Percentiles rank a stretch among this genome's conserved stretches.
Conservation (phyloP, 75 land plant genomes). For the Pinus taeda region DNA sequence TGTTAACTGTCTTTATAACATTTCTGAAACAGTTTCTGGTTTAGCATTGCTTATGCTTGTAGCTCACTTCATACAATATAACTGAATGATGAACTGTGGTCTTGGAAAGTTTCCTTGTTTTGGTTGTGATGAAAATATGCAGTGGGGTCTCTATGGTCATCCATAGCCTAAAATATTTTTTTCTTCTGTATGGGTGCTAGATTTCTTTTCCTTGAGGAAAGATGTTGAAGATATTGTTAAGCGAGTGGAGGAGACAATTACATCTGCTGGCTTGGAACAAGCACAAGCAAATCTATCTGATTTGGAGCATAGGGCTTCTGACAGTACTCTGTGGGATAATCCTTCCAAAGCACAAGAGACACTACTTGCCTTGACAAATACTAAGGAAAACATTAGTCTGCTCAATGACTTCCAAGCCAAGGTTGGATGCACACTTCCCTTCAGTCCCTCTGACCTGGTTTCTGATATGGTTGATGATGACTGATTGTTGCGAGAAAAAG, state of each 20-base stretch:
- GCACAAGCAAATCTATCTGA: conserved; percentile 59
- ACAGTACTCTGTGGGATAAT: conserved; percentile 89
- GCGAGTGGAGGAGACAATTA: conserved; percentile 64
- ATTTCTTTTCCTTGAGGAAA: conserved; percentile 80
- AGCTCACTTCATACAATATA: no score
- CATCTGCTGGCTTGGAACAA: conserved; percentile 63
- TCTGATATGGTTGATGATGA: neutral
- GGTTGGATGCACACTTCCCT: conserved; percentile 29
- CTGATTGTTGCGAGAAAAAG: neutral
- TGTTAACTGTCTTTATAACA: neutral
- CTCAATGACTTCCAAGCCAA: conserved; percentile 67
- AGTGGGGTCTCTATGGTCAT: neutral
- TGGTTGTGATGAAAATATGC: neutral
- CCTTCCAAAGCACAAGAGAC: conserved; percentile 77
- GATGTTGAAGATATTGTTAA: conserved; percentile 55
- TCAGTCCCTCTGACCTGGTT: neutral
- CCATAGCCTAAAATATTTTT: neutral
- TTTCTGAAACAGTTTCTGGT: neutral
- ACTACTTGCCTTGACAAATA: conserved; percentile 67
- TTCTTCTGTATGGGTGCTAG: conserved; percentile 27
- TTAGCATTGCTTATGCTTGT: neutral
- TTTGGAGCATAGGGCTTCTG: conserved; percentile 72
- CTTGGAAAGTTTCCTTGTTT: neutral
- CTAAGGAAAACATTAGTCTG: conserved; percentile 68
- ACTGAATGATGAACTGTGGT: no score